A percentile compares a stretch with the other conserved stretches of the same genome.
Evolutionary conservation across 1,284 basidiomycete genomes (phyloP).

Genomic region (Cryptococcus jaspeensis): DNA sequence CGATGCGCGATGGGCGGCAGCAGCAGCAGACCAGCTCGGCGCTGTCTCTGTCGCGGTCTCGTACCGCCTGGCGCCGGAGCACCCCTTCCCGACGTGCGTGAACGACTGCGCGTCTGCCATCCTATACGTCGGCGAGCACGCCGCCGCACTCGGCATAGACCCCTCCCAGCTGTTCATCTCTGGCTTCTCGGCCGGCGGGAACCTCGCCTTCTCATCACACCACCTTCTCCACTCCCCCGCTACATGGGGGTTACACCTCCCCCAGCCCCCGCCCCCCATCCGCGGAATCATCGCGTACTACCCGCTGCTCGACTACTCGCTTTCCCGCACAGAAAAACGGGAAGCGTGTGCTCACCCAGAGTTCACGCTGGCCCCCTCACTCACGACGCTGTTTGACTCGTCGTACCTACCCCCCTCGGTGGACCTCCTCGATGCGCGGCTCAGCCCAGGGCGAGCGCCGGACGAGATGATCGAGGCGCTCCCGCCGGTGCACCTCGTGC

Average conservation of each 20-base stretch:
- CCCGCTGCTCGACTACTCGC: conserved; percentile 30
- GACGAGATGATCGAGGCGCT: conserved; percentile 21
- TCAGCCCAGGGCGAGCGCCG: conserved; percentile 25
- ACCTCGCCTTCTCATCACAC: conserved; percentile 24
- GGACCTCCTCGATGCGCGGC: conserved; percentile 18
- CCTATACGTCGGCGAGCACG: conserved; percentile 14
- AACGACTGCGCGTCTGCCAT: conserved; percentile 51
- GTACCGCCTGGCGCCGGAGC: conserved; percentile 52
- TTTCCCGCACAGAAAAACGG: conserved; percentile 21
- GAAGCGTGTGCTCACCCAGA: conserved; percentile 12
- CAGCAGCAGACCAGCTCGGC: conserved; percentile 15
- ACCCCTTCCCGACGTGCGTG: conserved; percentile 51
- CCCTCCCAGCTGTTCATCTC: conserved; percentile 17
- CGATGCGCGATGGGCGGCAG: conserved; percentile 23
- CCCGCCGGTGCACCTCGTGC: conserved; percentile 22
- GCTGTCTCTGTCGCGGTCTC: conserved; percentile 42
- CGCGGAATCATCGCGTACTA: conserved; percentile 28
- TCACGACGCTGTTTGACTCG: conserved; percentile 31
- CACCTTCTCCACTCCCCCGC: conserved; percentile 6
- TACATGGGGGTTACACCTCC: conserved; percentile 8
- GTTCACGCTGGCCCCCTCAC: conserved; percentile 19
- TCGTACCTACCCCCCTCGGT: conserved; percentile 28
- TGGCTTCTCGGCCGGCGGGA: conserved; percentile 35
- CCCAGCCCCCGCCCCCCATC: conserved; percentile 10
- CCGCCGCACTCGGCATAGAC: conserved; percentile 23